A percentile compares a stretch with the other conserved stretches of the same genome.
Evolutionary conservation across 768 basidiomycete species (phyloP).

Genomic region (Leccinum fibrillosum): DNA sequence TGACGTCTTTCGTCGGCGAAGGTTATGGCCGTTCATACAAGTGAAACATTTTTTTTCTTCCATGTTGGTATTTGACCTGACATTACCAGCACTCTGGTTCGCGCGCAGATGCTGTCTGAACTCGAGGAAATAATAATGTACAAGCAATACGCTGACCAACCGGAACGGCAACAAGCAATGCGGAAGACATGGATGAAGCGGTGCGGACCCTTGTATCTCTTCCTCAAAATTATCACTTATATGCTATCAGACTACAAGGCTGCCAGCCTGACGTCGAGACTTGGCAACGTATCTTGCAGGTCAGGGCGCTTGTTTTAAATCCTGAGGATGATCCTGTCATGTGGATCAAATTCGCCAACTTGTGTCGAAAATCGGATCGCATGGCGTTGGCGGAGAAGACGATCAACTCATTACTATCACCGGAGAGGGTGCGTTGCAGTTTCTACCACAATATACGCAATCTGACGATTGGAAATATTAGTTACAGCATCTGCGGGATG

Average conservation of each 20-base stretch:
- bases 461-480: slow-evolving; percentile 14
- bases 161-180: slow-evolving; percentile 87
- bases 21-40: slow-evolving; percentile 97
- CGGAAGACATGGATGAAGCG: slow-evolving; percentile 97
- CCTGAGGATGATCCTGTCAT: slow-evolving; percentile 94
- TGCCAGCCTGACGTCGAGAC: slow-evolving; percentile 99
- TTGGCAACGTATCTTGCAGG: slow-evolving; percentile 97
- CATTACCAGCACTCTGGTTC: slow-evolving; percentile 77
- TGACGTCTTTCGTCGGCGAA: slow-evolving; percentile 90
- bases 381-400: slow-evolving; percentile 97
- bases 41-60: slow-evolving; percentile 42
- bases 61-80: slow-evolving; percentile 13
- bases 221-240: not conserved
- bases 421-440: slow-evolving; percentile 52
- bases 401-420: slow-evolving; percentile 84
- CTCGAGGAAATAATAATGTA: slow-evolving; percentile 96
- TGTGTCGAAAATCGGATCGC: slow-evolving; percentile 92
- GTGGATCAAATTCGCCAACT: slow-evolving; percentile 99
- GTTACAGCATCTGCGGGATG: slow-evolving; percentile 48
- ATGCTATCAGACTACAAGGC: slow-evolving; percentile 68
- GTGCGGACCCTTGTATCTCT: slow-evolving; percentile 36
- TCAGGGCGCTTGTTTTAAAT: slow-evolving; percentile 87
- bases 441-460: not conserved
- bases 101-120: slow-evolving; percentile 97
- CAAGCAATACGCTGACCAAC: slow-evolving; percentile 92